These are phyloP conservation scores for Triticum aestivum DNA, from an alignment of 176 grass and related monocot genomes.

Conservation along the genomic window DNA sequence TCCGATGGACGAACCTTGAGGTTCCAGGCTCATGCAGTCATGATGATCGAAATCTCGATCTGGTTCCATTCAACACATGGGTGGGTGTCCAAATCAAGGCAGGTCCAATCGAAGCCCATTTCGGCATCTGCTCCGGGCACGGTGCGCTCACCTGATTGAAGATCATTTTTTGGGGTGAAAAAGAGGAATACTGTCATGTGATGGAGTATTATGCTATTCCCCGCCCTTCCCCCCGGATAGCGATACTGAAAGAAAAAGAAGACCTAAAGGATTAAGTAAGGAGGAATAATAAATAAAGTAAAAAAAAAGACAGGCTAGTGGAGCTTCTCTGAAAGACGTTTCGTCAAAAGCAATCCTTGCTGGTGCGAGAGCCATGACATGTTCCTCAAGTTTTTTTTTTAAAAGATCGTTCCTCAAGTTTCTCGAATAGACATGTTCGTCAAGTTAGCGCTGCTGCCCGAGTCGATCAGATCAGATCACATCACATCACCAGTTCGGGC, in stretches of 20 bases:
- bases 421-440: background rate
- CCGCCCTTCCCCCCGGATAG: background rate
- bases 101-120: background rate
- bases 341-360: background rate
- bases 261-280: no score
- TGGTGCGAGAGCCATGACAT: background rate
- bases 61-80: conserved; percentile 8
- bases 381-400: background rate
- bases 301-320: background rate
- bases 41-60: background rate
- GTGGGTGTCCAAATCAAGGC: background rate
- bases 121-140: background rate
- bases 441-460: background rate
- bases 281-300: background rate
- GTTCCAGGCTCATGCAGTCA: background rate
- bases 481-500: background rate
- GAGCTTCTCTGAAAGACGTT: conserved; percentile 1
- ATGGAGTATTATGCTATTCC: background rate
- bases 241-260: background rate
- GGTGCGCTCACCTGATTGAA: conserved; percentile 2
- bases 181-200: conserved; percentile 32
- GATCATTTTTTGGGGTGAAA: background rate
- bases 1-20: background rate
- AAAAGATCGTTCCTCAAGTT: background rate
- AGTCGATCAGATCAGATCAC: background rate